Evolutionary conservation across 768 basidiomycete genomes (phyloP), one percentile per base, ranked within the genome.

Genomic region (Suillus luteus): DNA sequence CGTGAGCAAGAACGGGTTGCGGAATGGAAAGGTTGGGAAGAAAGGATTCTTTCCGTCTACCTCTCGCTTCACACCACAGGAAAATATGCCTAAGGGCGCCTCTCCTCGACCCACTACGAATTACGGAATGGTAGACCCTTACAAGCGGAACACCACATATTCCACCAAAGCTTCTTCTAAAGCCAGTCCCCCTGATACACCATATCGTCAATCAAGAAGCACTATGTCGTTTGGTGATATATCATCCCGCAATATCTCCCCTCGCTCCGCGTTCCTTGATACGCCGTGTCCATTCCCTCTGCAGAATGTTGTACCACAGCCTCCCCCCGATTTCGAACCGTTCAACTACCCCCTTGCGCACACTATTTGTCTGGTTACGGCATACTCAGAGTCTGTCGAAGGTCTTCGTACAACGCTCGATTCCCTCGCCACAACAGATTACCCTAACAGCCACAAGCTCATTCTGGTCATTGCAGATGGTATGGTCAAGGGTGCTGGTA

Each of bases 381-480:
- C 97, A 1, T 99, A 99, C 76, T 97, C 96, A 0, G 97, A 99
- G 76, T 96, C 94, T 4, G 83, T 96, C 24, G 96, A 97, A 75
- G 97, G 97, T 79, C 81, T 99, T 1, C 86, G 96, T 44, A 99
- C 97, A 19, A 99, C 97, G 0, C 82, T 99, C n/a, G 97, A 99
- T 76, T 98, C 97, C 1, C 85, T 99, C 48, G 95, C 96, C 8
- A 99, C 97, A 4, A 98, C 96, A 37, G 96, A 99, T 76, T 99
- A 98, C 73, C 96, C 97, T 40, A 98, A 98, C 78, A 92, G 90
- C 68, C 97, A 99, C 81, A 99, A 99, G 72, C 74, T 97, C 61
- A 91, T 99, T 66, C 80, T 99, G 64, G 90, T 99, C 72, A 96
- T 99, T 66, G 93, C 94, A 52, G 97, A 99, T 73, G 97, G 97